Conservation (phyloP, 331 rosid species). For the Malus hybrid region DNA sequence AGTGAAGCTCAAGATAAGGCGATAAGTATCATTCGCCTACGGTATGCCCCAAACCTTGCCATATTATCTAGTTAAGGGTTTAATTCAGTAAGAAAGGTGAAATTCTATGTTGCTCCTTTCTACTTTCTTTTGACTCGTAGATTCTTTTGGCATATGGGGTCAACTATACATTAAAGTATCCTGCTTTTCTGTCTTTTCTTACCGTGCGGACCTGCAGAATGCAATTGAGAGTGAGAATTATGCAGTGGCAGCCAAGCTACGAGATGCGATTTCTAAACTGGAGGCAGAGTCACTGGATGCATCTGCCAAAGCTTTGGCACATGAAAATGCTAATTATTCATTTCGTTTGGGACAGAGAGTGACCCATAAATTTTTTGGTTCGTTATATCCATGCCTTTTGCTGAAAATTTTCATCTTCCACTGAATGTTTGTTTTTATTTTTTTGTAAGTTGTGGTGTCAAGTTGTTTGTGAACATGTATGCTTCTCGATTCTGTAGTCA, state of each 20-base stretch:
- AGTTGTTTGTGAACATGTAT: neutral
- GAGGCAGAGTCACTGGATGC: constrained; percentile 84
- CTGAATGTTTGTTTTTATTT: neutral
- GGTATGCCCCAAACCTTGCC: constrained; percentile 29
- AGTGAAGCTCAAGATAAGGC: constrained; percentile 91
- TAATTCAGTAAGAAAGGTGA: neutral
- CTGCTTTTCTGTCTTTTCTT: constrained; percentile 14
- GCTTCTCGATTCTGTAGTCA: neutral
- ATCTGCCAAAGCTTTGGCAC: constrained; percentile 71
- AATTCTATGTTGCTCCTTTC: neutral
- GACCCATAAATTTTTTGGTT: constrained; percentile 64
- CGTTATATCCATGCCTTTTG: constrained; percentile 3
- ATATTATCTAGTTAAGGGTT: constrained; percentile 12
- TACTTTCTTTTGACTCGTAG: neutral
- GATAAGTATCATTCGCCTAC: constrained; percentile 56
- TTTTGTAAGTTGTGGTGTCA: neutral
- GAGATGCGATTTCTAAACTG: constrained; percentile 63
- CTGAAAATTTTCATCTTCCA: neutral
- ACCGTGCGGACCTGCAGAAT: constrained; percentile 78
- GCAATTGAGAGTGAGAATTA: constrained; percentile 75
- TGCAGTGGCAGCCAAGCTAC: constrained; percentile 71
- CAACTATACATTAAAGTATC: neutral
- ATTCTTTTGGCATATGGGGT: neutral
- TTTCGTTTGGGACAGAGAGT: constrained; percentile 94
- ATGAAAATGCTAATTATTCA: constrained; percentile 64